These are phyloP conservation scores for Pinus taeda DNA, from an alignment of 75 land plant species.

Conservation along the genomic window DNA sequence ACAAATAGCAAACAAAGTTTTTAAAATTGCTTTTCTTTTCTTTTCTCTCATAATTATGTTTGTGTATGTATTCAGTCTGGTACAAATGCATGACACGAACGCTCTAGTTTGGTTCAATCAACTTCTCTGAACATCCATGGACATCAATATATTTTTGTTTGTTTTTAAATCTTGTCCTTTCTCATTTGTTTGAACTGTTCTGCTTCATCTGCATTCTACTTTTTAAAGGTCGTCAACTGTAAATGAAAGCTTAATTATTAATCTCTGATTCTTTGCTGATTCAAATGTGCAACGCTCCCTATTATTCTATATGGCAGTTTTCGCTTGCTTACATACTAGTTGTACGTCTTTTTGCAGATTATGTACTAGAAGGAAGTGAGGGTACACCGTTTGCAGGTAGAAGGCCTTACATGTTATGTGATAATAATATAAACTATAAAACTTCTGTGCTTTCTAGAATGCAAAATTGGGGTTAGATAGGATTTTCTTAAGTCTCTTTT, in stretches of 20 bases:
- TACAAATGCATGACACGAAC: too few relatives aligned
- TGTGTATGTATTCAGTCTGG: too few relatives aligned
- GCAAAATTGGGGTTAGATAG: background rate
- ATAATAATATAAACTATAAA: background rate
- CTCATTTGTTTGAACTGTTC: background rate
- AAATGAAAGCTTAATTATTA: background rate
- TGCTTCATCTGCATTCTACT: background rate
- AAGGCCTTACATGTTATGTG: background rate
- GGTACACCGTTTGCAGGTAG: conserved; percentile 94
- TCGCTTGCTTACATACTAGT: background rate
- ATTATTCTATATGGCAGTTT: background rate
- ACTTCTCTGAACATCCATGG: too few relatives aligned
- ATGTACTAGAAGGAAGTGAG: conserved; percentile 94
- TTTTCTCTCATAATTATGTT: too few relatives aligned
- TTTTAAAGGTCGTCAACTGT: background rate
- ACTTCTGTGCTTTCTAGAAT: background rate
- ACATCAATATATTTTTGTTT: too few relatives aligned
- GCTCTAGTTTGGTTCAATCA: too few relatives aligned
- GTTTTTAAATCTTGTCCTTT: background rate
- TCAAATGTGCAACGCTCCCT: too few relatives aligned
- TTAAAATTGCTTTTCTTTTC: too few relatives aligned
- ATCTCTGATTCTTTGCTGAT: background rate
- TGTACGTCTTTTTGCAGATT: conserved; percentile 54
- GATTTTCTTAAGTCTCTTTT: background rate
- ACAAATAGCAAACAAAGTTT: too few relatives aligned